phyloP scores from a whole-genome alignment of 108 stramenopile genomes.

The Thalassiosira profunda region DNA sequence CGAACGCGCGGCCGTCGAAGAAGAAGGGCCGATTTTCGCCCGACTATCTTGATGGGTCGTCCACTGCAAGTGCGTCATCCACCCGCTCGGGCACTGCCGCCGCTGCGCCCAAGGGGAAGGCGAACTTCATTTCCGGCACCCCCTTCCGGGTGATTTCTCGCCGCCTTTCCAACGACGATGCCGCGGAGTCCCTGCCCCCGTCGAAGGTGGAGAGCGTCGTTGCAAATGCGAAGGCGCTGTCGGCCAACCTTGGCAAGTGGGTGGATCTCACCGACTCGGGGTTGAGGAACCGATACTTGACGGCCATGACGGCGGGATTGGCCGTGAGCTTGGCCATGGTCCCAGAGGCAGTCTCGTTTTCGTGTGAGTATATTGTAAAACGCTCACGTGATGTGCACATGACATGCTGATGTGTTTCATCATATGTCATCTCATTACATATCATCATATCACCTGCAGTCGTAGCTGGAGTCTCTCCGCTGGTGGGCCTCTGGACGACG shows the following conservation, averaged over 20 bases:
- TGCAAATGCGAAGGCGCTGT: conserved; percentile 47
- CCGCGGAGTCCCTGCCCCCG: conserved; percentile 16
- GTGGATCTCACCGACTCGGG: conserved; percentile 13
- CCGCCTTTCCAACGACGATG: neutral
- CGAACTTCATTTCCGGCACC: conserved; percentile 9
- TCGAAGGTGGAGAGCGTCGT: conserved; percentile 51
- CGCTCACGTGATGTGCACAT: neutral
- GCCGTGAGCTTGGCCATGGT: conserved; percentile 80
- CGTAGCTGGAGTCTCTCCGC: conserved; percentile 75
- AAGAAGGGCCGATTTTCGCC: neutral
- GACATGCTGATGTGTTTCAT: neutral
- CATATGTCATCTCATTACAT: neutral
- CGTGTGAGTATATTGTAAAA: conserved; percentile 28
- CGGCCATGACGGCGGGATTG: conserved; percentile 61
- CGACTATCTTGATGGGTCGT: neutral
- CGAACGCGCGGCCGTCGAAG: conserved; percentile 16
- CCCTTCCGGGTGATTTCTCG: conserved; percentile 4
- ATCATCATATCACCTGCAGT: neutral
- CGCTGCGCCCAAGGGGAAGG: conserved; percentile 2
- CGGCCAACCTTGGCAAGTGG: conserved; percentile 1
- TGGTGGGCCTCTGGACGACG: conserved; percentile 89
- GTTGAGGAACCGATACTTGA: conserved; percentile 5
- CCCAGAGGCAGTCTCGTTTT: conserved; percentile 80
- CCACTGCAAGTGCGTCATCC: neutral
- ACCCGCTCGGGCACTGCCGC: neutral